These are phyloP conservation scores for Leonotis leonurus DNA, from an alignment of 257 asterid genomes.

Conservation along the genomic window DNA sequence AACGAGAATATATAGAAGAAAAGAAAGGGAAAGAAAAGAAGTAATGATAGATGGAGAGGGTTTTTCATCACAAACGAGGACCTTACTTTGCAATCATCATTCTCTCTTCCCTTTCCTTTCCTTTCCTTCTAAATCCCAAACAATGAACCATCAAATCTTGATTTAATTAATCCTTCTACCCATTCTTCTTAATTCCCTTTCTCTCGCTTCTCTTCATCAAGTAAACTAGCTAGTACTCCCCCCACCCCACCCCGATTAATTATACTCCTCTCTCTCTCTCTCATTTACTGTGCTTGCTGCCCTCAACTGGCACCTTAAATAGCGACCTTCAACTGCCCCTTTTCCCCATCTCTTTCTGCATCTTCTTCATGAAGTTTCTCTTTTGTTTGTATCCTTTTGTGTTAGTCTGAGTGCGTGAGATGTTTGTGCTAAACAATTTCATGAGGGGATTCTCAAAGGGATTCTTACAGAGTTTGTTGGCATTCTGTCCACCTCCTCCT, in stretches of 20 bases:
- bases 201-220: slow-evolving; percentile 13
- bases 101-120: background rate
- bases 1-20: background rate
- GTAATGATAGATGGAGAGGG: background rate
- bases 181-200: background rate
- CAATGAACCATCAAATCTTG: slow-evolving; percentile 33
- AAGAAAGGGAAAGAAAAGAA: slow-evolving; percentile 9
- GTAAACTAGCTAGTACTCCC: slow-evolving; percentile 11
- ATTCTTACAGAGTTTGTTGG: slow-evolving; percentile 67
- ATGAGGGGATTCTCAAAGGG: slow-evolving; percentile 67
- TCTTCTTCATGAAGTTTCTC: background rate
- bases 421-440: slow-evolving; percentile 19
- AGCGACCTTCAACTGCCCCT: slow-evolving; percentile 33
- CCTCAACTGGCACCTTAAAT: slow-evolving; percentile 40
- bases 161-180: slow-evolving; percentile 10
- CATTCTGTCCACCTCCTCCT: slow-evolving; percentile 96
- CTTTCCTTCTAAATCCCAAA: background rate
- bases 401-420: background rate
- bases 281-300: slow-evolving; percentile 20
- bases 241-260: background rate
- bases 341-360: background rate
- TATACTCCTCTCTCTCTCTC: slow-evolving; percentile 9
- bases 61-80: slow-evolving; percentile 42
- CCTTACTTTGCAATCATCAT: slow-evolving; percentile 32
- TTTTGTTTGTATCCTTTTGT: background rate